Evolutionary conservation across 2,329 filamentous ascomycete genomes (phyloP).

Genomic region (Cercospora berteroae): DNA sequence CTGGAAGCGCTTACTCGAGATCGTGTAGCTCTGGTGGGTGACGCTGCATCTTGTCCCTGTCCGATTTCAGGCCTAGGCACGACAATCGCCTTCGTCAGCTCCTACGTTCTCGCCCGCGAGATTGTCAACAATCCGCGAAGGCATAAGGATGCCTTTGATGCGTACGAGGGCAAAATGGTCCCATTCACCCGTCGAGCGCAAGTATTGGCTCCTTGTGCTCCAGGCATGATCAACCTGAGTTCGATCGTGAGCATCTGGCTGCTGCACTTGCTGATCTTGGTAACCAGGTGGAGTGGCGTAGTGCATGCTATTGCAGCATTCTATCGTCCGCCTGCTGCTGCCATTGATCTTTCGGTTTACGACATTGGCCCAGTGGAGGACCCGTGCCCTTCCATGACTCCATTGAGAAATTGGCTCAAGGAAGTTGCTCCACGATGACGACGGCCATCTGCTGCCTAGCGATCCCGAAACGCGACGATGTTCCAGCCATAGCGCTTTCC

Average conservation of each 20-base stretch:
- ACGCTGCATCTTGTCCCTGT: constrained; percentile 33
- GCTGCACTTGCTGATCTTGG: constrained; percentile 16
- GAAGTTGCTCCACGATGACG: not conserved
- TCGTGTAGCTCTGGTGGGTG: constrained; percentile 32
- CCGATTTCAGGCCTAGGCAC: constrained; percentile 37
- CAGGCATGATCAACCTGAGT: constrained; percentile 31
- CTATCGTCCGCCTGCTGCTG: constrained; percentile 17
- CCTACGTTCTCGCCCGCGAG: constrained; percentile 36
- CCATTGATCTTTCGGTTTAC: constrained; percentile 18
- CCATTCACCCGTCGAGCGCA: constrained; percentile 32
- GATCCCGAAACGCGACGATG: not conserved
- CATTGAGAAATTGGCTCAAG: not conserved
- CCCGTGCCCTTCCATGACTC: not conserved
- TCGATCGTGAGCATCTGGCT: constrained; percentile 28
- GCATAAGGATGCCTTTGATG: constrained; percentile 24
- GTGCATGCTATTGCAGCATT: constrained; percentile 12
- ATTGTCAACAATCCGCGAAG: constrained; percentile 23
- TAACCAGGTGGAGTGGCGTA: constrained; percentile 17
- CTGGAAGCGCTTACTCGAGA: constrained; percentile 29
- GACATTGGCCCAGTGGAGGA: not conserved
- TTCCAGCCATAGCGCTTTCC: not conserved
- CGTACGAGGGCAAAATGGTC: constrained; percentile 32
- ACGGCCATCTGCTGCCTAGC: not conserved
- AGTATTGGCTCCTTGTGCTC: constrained; percentile 33
- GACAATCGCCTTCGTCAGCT: constrained; percentile 33